Conservation (phyloP, 345 rosid species). For the Brassica cretica region DNA sequence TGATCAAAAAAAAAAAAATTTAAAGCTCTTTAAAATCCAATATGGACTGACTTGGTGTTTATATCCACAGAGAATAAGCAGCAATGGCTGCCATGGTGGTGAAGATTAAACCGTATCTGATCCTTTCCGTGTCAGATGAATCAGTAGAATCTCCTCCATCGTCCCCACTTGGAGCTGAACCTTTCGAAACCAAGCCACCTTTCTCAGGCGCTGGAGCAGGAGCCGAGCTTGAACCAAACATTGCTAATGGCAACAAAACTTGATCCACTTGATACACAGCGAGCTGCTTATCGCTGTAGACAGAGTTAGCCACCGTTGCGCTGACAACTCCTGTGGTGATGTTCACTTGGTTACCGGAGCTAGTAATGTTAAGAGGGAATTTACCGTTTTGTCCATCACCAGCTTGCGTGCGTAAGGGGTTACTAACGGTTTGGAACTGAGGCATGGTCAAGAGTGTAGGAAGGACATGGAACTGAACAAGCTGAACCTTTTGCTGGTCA, state of each 20-base stretch:
- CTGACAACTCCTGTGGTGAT: conserved; percentile 70
- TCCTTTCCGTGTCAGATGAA: conserved; percentile 45
- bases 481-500: conserved; percentile 68
- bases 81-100: conserved; percentile 24
- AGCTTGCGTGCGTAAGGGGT: conserved; percentile 86
- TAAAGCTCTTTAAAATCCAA: not conserved
- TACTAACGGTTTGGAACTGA: conserved; percentile 86
- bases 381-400: conserved; percentile 58
- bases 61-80: conserved; percentile 44
- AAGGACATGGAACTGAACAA: conserved; percentile 79
- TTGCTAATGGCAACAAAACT: conserved; percentile 65
- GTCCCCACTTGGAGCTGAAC: conserved; percentile 52
- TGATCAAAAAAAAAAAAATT: not conserved
- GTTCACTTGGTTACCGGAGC: conserved; percentile 82
- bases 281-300: conserved; percentile 54
- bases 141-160: conserved; percentile 44
- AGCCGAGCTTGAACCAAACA: conserved; percentile 61
- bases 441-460: conserved; percentile 59
- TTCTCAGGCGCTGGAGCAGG: conserved; percentile 67
- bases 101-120: not conserved
- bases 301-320: conserved; percentile 64
- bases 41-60: conserved; percentile 26
- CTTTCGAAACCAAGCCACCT: conserved; percentile 44
- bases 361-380: conserved; percentile 70
- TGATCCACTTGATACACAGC: conserved; percentile 80